Conservation (phyloP, 176 grass and related monocot species). For the Pharus latifolius region DNA sequence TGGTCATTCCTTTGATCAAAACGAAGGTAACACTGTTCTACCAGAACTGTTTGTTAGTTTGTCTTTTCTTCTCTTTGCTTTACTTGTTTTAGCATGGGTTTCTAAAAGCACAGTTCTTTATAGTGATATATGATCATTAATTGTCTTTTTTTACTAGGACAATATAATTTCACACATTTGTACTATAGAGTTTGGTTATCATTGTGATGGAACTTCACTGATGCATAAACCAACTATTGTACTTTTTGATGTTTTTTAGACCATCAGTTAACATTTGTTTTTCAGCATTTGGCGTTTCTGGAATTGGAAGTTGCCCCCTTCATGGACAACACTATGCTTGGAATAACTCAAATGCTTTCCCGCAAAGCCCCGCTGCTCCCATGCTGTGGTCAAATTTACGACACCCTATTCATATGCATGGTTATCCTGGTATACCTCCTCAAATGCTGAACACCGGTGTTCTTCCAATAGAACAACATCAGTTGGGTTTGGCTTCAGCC, state of each 20-base stretch:
- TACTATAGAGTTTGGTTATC: neutral
- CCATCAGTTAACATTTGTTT: neutral
- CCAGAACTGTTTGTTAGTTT: neutral
- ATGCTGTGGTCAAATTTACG: conserved; percentile 47
- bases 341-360: conserved; percentile 42
- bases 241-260: neutral
- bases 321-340: conserved; percentile 38
- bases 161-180: neutral
- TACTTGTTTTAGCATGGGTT: neutral
- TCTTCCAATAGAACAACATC: conserved; percentile 47
- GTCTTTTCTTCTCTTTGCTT: neutral
- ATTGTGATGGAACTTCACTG: neutral
- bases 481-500: conserved; percentile 50
- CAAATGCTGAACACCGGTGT: conserved; percentile 24
- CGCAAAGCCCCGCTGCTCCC: conserved; percentile 33
- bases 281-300: conserved; percentile 34
- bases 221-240: neutral
- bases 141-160: neutral
- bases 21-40: conserved; percentile 27
- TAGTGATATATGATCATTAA: neutral
- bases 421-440: conserved; percentile 34
- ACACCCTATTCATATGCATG: conserved; percentile 37
- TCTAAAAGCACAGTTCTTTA: neutral
- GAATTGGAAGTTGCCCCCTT: conserved; percentile 49
- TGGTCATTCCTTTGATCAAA: conserved; percentile 33